Percentiles rank a stretch among this genome's conserved stretches.
Evolutionary conservation across 2,329 filamentous ascomycete species (phyloP).

Genomic region (Dactylellina haptotyla): DNA sequence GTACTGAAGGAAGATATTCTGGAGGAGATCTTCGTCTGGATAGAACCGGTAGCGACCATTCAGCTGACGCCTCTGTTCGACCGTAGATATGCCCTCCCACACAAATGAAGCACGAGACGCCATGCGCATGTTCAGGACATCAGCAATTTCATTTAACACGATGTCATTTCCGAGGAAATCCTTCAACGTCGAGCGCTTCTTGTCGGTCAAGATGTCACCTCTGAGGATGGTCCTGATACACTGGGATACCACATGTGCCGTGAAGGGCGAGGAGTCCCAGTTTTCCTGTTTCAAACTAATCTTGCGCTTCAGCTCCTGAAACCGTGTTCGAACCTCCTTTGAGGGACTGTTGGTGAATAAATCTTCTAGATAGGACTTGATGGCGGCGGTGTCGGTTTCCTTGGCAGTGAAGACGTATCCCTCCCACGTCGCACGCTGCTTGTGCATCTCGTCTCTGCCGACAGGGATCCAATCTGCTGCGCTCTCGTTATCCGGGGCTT

Average conservation of each 20-base stretch:
- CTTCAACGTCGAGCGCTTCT: constrained; percentile 66
- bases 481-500: constrained; percentile 56
- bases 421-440: constrained; percentile 69
- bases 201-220: constrained; percentile 66
- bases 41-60: constrained; percentile 70
- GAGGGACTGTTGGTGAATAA: constrained; percentile 63
- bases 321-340: constrained; percentile 62
- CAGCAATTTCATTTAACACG: constrained; percentile 67
- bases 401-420: constrained; percentile 66
- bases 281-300: constrained; percentile 58
- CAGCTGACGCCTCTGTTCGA: constrained; percentile 67
- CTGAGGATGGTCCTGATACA: constrained; percentile 66
- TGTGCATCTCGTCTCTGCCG: constrained; percentile 67
- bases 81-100: constrained; percentile 64
- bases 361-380: constrained; percentile 66
- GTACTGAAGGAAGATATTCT: constrained; percentile 68
- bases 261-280: constrained; percentile 61
- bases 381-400: constrained; percentile 64
- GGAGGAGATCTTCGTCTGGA: constrained; percentile 70
- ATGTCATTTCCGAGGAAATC: constrained; percentile 66
- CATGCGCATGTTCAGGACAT: constrained; percentile 70
- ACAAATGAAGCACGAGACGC: constrained; percentile 66
- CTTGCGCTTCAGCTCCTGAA: constrained; percentile 62
- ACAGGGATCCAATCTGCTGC: constrained; percentile 56
- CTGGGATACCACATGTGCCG: constrained; percentile 62